These are phyloP conservation scores for Ogataea siamensis DNA, from an alignment of 805 yeast species.

Conservation along the genomic window DNA sequence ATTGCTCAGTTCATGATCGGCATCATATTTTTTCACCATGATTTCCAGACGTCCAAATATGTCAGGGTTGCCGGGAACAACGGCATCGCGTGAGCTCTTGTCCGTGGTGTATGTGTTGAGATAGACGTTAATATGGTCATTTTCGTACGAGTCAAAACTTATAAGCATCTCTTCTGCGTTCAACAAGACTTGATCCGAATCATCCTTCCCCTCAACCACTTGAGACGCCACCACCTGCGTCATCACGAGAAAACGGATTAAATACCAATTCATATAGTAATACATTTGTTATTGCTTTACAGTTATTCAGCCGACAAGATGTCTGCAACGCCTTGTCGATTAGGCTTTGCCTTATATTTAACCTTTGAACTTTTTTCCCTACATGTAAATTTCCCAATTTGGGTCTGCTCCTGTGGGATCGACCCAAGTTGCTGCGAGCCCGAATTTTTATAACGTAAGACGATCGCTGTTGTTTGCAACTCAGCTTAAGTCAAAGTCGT, in stretches of 20 bases:
- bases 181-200: neutral
- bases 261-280: neutral
- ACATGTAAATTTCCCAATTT: slow-evolving; percentile 10
- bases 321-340: neutral
- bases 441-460: neutral
- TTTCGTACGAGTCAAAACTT: slow-evolving; percentile 17
- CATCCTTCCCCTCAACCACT: slow-evolving; percentile 2
- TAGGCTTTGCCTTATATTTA: neutral
- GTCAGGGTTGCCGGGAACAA: no score
- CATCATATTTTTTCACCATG: slow-evolving; percentile 19
- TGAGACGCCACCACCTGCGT: neutral
- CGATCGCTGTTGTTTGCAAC: neutral
- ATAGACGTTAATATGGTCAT: slow-evolving; percentile 15
- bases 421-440: slow-evolving; percentile 5
- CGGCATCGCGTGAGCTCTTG: no score
- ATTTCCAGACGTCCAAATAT: slow-evolving; percentile 16
- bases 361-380: slow-evolving; percentile 1
- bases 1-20: slow-evolving; percentile 11
- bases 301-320: neutral
- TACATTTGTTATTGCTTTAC: neutral
- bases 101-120: slow-evolving; percentile 12
- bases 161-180: slow-evolving; percentile 6
- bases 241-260: neutral
- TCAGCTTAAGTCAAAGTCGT: slow-evolving; percentile 52
- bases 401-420: slow-evolving; percentile 7